Conservation (phyloP, 2,329 filamentous ascomycete species). For the Coniella lustricola region DNA sequence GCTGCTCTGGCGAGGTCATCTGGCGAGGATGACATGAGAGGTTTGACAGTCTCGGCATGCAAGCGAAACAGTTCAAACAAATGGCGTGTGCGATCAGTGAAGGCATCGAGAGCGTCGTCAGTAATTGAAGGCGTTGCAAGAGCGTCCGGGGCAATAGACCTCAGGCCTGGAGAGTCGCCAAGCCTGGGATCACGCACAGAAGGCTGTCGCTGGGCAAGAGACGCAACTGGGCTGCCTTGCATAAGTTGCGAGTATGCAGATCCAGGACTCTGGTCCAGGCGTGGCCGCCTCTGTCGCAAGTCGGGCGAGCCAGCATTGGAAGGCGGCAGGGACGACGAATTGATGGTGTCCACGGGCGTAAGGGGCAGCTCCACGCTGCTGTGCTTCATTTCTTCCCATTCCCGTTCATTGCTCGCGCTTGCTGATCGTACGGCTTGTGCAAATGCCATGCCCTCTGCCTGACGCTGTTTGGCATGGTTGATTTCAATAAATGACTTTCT, state of each 20-base stretch:
- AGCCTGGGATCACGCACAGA: conserved; percentile 19
- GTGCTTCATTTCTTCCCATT: conserved; percentile 22
- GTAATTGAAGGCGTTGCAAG: conserved; percentile 26
- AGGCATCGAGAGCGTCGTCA: conserved; percentile 64
- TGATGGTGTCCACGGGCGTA: conserved; percentile 20
- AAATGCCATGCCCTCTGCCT: conserved; percentile 53
- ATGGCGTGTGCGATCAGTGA: conserved; percentile 63
- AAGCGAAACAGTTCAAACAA: conserved; percentile 70
- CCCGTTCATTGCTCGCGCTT: conserved; percentile 25
- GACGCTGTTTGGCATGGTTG: conserved; percentile 53
- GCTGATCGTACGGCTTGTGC: conserved; percentile 39
- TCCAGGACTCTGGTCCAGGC: conserved; percentile 35
- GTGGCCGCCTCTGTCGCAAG: conserved; percentile 16
- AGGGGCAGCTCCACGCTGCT: conserved; percentile 10
- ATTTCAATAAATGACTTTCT: conserved; percentile 52
- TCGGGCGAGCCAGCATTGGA: conserved; percentile 17
- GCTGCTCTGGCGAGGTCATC: conserved; percentile 65
- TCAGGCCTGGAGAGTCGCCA: conserved; percentile 19
- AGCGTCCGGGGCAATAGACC: conserved; percentile 3
- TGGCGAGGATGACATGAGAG: conserved; percentile 55
- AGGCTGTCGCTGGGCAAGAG: conserved; percentile 20
- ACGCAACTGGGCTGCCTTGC: conserved; percentile 8
- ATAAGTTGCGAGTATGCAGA: conserved; percentile 22
- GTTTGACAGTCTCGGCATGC: conserved; percentile 66
- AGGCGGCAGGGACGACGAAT: conserved; percentile 11